These are phyloP conservation scores for Cordyceps cateniannulata DNA, from an alignment of 2,329 filamentous ascomycete species.

Conservation along the genomic window DNA sequence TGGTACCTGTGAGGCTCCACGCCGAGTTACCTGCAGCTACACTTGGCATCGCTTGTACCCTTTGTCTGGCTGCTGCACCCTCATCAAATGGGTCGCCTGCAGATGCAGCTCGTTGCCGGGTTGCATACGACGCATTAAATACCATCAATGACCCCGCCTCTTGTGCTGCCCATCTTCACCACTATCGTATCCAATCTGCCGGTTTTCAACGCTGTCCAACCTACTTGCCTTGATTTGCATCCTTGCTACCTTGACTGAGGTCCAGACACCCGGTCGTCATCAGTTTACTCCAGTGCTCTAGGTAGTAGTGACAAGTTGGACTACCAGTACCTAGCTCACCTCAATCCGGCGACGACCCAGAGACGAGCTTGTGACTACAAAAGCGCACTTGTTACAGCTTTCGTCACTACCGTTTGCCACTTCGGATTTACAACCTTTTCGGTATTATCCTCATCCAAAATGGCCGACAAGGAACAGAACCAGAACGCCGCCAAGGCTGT, in stretches of 20 bases:
- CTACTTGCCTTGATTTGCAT: background rate
- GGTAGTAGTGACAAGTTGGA: background rate
- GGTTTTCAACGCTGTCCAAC: background rate
- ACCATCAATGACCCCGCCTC: constrained; percentile 8
- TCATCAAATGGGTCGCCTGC: background rate
- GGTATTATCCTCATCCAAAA: constrained; percentile 12
- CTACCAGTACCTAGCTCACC: background rate
- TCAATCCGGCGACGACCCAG: background rate
- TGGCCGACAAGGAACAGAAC: constrained; percentile 24
- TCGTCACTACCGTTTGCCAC: constrained; percentile 5
- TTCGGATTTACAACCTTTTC: background rate
- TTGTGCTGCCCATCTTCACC: constrained; percentile 1
- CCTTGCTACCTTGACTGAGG: background rate
- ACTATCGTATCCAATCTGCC: background rate
- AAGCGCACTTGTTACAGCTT: background rate
- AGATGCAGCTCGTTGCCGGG: background rate
- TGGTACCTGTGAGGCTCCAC: background rate
- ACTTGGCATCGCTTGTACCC: background rate
- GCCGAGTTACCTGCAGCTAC: background rate
- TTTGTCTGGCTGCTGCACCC: background rate
- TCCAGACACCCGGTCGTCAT: background rate
- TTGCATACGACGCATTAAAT: background rate
- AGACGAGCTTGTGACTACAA: background rate
- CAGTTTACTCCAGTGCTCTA: background rate
- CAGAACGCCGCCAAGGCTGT: constrained; percentile 23